Conservation (phyloP, 1,284 basidiomycete genomes). For the Singerocomus rubriflavus region DNA sequence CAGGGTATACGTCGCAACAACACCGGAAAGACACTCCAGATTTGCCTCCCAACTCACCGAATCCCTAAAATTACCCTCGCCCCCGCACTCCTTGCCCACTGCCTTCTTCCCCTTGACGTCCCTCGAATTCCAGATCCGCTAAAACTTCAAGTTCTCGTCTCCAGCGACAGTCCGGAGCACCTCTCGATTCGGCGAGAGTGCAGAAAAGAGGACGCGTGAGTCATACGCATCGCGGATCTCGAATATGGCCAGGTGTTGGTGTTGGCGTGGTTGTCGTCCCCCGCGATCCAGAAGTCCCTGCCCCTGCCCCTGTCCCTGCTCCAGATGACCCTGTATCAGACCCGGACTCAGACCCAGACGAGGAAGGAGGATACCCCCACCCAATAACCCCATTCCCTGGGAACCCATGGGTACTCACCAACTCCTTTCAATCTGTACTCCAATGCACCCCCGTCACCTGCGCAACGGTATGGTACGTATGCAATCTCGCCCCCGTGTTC, state of each 20-base stretch:
- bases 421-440: constrained; percentile 86
- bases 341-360: constrained; percentile 35
- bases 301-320: not conserved
- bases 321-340: constrained; percentile 3
- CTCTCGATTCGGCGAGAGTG: constrained; percentile 82
- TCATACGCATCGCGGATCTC: constrained; percentile 94
- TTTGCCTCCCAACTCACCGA: constrained; percentile 21
- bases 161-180: constrained; percentile 89
- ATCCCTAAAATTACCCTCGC: constrained; percentile 35
- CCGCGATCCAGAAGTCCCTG: constrained; percentile 26
- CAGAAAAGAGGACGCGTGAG: constrained; percentile 80
- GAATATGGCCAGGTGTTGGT: constrained; percentile 47
- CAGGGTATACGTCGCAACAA: not conserved
- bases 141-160: constrained; percentile 94
- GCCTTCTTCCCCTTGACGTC: constrained; percentile 45
- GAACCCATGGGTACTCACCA: constrained; percentile 92
- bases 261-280: constrained; percentile 18
- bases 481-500: constrained; percentile 84
- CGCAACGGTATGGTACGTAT: constrained; percentile 78
- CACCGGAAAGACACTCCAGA: not conserved
- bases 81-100: constrained; percentile 33
- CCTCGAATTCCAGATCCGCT: constrained; percentile 73
- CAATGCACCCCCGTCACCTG: constrained; percentile 94
- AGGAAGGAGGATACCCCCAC: constrained; percentile 67
- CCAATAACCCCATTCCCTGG: constrained; percentile 73